Evolutionary conservation across 83 land plant species (phyloP).

Genomic region (Diphasiastrum complanatum): DNA sequence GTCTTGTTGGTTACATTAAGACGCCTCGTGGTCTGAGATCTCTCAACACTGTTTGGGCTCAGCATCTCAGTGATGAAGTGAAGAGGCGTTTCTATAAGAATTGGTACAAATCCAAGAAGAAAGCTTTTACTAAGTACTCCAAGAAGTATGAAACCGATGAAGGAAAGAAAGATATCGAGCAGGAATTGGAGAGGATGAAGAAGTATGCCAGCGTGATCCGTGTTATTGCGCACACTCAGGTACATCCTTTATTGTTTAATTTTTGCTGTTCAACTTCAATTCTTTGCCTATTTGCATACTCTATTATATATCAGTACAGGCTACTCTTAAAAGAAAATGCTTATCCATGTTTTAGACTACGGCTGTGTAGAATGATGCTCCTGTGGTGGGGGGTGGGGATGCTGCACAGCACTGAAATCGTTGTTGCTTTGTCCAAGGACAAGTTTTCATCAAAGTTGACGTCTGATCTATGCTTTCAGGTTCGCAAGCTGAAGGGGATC

Average conservation of each 20-base stretch:
- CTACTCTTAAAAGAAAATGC: no score
- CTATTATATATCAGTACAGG: no score
- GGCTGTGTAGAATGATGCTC: no score
- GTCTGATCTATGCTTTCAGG: conserved; percentile 28
- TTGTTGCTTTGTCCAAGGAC: background rate
- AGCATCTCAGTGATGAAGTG: conserved; percentile 82
- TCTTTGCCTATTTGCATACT: no score
- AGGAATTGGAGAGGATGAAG: conserved; percentile 74
- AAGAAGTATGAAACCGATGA: conserved; percentile 67
- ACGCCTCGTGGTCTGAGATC: conserved; percentile 74
- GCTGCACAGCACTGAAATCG: background rate
- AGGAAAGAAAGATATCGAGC: conserved; percentile 63
- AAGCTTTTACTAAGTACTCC: conserved; percentile 68
- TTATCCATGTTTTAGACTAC: no score
- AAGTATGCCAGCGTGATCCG: conserved; percentile 66
- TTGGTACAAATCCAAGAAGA: conserved; percentile 84
- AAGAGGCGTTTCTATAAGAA: conserved; percentile 77
- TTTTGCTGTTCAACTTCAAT: no score
- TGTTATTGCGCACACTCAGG: conserved; percentile 88
- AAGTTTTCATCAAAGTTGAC: background rate
- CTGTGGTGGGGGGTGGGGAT: background rate
- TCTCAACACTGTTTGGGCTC: conserved; percentile 72
- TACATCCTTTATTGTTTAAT: conserved; percentile 21
- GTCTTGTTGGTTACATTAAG: conserved; percentile 70
- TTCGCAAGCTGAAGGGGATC: conserved; percentile 78